A percentile compares a stretch with the other conserved stretches of the same genome.
Conservation (phyloP, 1,284 basidiomycete genomes). For the Ceratobasidium sp. region DNA sequence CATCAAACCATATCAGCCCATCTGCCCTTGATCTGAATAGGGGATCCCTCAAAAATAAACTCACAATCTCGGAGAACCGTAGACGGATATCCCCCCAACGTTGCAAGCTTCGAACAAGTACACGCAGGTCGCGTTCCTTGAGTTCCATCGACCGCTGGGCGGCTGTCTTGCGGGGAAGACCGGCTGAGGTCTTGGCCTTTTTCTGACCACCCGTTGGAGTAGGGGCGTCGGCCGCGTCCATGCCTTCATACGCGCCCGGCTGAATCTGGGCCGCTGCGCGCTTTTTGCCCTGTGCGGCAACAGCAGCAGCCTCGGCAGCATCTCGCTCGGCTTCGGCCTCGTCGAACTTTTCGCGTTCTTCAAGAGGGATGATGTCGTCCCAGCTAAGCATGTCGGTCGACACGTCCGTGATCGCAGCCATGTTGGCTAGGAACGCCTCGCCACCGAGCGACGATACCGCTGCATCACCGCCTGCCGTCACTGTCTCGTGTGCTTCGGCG, state of each 20-base stretch:
- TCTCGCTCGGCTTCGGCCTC: constrained; percentile 80
- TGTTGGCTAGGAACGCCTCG: constrained; percentile 94
- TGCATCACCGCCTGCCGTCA: constrained; percentile 78
- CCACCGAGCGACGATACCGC: constrained; percentile 87
- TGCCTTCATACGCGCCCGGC: constrained; percentile 82
- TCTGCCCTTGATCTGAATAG: constrained; percentile 34
- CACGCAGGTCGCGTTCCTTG: constrained; percentile 96
- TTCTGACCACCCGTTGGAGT: constrained; percentile 64
- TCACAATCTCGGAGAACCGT: constrained; percentile 91
- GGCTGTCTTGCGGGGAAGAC: constrained; percentile 78
- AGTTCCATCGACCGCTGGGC: constrained; percentile 95
- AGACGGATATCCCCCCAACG: constrained; percentile 97
- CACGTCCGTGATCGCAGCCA: constrained; percentile 96
- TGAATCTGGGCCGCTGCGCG: constrained; percentile 80
- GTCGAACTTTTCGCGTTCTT: constrained; percentile 87
- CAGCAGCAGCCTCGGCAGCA: constrained; percentile 68
- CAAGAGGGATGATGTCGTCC: constrained; percentile 98
- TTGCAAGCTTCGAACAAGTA: constrained; percentile 93
- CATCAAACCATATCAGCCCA: constrained; percentile 40
- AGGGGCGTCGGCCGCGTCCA: constrained; percentile 80
- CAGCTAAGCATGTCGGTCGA: constrained; percentile 94
- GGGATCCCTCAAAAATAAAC: constrained; percentile 48
- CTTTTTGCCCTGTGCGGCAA: constrained; percentile 77
- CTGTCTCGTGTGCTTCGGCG: constrained; percentile 97
- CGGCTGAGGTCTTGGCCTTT: constrained; percentile 72